phyloP scores from a whole-genome alignment of 345 rosid species.

The Microcos paniculata region DNA sequence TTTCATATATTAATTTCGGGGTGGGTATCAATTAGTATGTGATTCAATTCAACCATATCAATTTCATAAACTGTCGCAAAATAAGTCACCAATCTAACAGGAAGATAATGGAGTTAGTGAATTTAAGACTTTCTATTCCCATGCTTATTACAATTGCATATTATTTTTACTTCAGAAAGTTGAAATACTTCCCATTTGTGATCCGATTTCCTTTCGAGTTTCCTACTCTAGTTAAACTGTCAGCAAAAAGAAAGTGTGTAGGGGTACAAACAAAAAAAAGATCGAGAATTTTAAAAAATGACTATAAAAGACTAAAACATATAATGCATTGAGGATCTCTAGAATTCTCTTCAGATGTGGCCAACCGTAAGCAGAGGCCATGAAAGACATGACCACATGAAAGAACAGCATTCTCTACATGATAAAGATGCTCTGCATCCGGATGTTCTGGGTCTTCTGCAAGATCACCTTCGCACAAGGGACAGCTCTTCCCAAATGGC shows the following conservation, averaged over 20 bases:
- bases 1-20: no score
- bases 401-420: conserved; percentile 30
- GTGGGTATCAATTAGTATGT: not conserved
- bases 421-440: not conserved
- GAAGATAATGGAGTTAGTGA: not conserved
- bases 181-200: not conserved
- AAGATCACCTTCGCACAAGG: conserved; percentile 23
- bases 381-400: conserved; percentile 35
- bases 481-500: conserved; percentile 15
- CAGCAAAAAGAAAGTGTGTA: not conserved
- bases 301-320: conserved; percentile 12
- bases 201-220: not conserved
- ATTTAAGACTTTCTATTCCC: not conserved
- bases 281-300: not conserved
- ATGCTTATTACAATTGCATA: not conserved
- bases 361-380: conserved; percentile 16
- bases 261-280: not conserved
- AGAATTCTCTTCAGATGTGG: not conserved
- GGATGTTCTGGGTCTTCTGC: conserved; percentile 17
- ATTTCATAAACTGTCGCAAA: not conserved
- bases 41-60: not conserved
- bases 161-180: not conserved
- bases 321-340: conserved; percentile 26
- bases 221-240: not conserved
- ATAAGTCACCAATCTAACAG: not conserved